phyloP scores from a whole-genome alignment of 2,329 filamentous ascomycete genomes.

The Neurospora sp. region DNA sequence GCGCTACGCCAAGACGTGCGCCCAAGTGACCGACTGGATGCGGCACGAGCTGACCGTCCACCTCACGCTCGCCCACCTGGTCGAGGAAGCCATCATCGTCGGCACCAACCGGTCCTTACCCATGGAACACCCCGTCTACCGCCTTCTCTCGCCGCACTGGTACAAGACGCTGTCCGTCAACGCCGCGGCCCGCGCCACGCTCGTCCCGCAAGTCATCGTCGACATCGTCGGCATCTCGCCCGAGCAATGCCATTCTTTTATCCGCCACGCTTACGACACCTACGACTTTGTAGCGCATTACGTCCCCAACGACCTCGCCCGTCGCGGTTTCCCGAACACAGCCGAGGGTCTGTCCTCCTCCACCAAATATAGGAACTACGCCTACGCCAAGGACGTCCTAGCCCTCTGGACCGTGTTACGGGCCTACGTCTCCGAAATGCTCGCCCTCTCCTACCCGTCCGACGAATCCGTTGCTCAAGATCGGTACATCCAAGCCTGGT shows the following conservation, averaged over 20 bases:
- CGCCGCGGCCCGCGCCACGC: conserved; percentile 31
- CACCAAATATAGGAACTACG: conserved; percentile 35
- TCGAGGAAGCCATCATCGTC: conserved; percentile 40
- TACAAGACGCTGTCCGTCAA: conserved; percentile 40
- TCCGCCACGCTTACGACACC: conserved; percentile 30
- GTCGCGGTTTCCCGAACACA: conserved; percentile 32
- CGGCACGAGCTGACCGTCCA: conserved; percentile 38
- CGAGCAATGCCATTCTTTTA: conserved; percentile 26
- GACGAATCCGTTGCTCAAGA: conserved; percentile 23
- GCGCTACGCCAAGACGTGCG: conserved; percentile 42
- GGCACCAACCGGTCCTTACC: conserved; percentile 33
- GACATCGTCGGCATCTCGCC: conserved; percentile 31
- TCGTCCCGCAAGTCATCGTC: conserved; percentile 35
- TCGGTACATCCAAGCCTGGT: conserved; percentile 29
- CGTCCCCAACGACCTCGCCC: conserved; percentile 33
- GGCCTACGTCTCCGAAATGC: conserved; percentile 31
- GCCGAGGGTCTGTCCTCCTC: conserved; percentile 21
- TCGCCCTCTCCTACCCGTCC: conserved; percentile 24
- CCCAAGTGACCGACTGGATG: conserved; percentile 37
- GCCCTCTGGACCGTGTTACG: conserved; percentile 34
- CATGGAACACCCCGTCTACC: conserved; percentile 32
- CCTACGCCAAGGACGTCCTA: conserved; percentile 36
- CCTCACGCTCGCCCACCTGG: conserved; percentile 33
- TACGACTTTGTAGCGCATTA: conserved; percentile 36
- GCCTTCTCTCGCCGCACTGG: conserved; percentile 37